phyloP scores from a whole-genome alignment of 129 eudicot species.

The Helianthus annuus region DNA sequence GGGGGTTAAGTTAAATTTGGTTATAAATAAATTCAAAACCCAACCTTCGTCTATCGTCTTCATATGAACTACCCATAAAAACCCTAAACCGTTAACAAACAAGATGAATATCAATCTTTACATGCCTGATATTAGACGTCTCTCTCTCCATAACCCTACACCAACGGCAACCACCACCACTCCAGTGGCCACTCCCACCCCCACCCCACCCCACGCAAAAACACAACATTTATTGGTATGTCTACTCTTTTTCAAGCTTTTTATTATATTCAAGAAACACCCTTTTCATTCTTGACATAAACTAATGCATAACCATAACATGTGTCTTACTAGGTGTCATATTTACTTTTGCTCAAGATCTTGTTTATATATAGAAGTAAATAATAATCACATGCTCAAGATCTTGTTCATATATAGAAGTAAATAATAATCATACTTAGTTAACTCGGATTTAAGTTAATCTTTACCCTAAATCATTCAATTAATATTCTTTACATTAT shows the following conservation, averaged over 20 bases:
- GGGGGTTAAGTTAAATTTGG: constrained; percentile 24
- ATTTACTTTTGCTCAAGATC: constrained; percentile 18
- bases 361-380: too few species aligned
- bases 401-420: neutral
- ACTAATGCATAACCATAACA: constrained; percentile 23
- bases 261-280: constrained; percentile 35
- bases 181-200: neutral
- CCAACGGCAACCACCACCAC: neutral
- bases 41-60: constrained; percentile 33
- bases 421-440: constrained; percentile 12
- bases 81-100: constrained; percentile 22
- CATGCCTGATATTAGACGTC: constrained; percentile 3
- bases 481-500: constrained; percentile 20
- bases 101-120: constrained; percentile 29
- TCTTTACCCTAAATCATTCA: constrained; percentile 32
- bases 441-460: neutral
- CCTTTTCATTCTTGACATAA: constrained; percentile 35
- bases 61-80: constrained; percentile 39
- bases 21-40: constrained; percentile 22
- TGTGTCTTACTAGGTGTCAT: neutral
- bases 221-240: constrained; percentile 30
- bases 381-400: constrained; percentile 15
- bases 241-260: constrained; percentile 38
- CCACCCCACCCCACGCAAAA: neutral
- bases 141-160: neutral